Evolutionary conservation across 768 basidiomycete species (phyloP), one percentile per base, ranked within the genome.

Genomic region (Aureoboletus auriporus): DNA sequence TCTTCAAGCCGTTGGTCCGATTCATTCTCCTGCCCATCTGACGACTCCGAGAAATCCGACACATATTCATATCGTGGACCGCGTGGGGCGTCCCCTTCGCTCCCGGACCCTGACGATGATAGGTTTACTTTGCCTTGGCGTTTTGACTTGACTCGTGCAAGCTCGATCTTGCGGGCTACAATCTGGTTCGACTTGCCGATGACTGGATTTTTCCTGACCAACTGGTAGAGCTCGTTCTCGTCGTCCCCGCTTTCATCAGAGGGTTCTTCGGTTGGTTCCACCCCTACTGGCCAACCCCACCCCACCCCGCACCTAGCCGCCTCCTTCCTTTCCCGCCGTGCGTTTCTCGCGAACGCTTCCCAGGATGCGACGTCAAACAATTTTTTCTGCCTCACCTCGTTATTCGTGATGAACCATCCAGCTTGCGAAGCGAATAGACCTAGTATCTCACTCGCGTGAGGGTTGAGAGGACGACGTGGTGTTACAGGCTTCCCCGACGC

Each of bases 341-440:
- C 65, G 34, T 63, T 49, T 7, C 40, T 31, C 47, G 71, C 75
- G 59, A 82, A 85, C 6, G 29, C 31, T 31, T 70, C 58, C 84
- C 83, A 86, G 13, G 68, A 57, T 0, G 51, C 42, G 5, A 79
- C 52, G 45, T 82, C 67, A 7, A 86, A 46, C 16, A 74, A 47
- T 37, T 60, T 62, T 14, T 53, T 46, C 23, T 60, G 56, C 33
- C 46, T 52, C 31, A 64, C 49, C 9, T 54, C 68, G 30, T 76
- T 77, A 42, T 82, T 71, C 10, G 77, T 73, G 33, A 82, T 59
- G 8, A 86, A 55, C 84, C 83, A 86, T 31, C 75, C 75, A 0
- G 75, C 73, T 8, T 85, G 81, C 9, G 72, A 68, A 10, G 80
- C 82, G 50, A 84, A 76, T 2, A 71, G 50, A 10, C 72, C 70